phyloP scores from a whole-genome alignment of 1,284 basidiomycete species.

The Rhodotorula sp. region DNA sequence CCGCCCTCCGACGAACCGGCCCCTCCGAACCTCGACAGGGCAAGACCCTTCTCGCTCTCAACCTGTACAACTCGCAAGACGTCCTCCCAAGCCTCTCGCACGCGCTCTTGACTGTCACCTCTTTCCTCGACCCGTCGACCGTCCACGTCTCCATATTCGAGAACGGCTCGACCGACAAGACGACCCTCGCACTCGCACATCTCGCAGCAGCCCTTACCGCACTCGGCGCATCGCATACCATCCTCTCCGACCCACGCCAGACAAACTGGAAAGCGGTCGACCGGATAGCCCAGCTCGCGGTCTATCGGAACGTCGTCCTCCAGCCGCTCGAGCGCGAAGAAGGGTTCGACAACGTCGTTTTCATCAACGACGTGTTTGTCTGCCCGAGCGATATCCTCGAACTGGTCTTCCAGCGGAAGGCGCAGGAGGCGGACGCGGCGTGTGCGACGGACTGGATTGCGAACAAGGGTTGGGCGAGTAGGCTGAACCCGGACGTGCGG shows the following conservation, averaged over 20 bases:
- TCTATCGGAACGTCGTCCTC: constrained; percentile 52
- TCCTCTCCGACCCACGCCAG: constrained; percentile 26
- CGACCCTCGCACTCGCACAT: constrained; percentile 35
- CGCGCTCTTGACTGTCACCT: constrained; percentile 35
- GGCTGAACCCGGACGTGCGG: constrained; percentile 43
- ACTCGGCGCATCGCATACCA: constrained; percentile 21
- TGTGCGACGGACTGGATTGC: constrained; percentile 51
- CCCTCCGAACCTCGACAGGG: not conserved
- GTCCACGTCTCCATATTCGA: constrained; percentile 44
- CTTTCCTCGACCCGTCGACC: constrained; percentile 38
- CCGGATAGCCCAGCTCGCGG: constrained; percentile 49
- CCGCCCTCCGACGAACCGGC: not conserved
- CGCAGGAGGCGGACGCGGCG: constrained; percentile 51
- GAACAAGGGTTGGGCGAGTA: constrained; percentile 9
- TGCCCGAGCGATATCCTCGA: constrained; percentile 52
- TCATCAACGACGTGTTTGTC: constrained; percentile 53
- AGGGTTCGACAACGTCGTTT: constrained; percentile 49
- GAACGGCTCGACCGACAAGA: constrained; percentile 44
- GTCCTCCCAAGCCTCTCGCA: constrained; percentile 43
- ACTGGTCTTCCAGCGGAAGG: constrained; percentile 50
- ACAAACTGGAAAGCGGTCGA: constrained; percentile 37
- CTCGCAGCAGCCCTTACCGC: constrained; percentile 29
- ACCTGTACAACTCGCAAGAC: constrained; percentile 39
- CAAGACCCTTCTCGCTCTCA: constrained; percentile 42
- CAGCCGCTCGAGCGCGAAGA: constrained; percentile 41